Evolutionary conservation across 169 alveolate genomes (phyloP), one percentile per base, ranked within the genome.

Genomic region (Eimeria praecox): DNA sequence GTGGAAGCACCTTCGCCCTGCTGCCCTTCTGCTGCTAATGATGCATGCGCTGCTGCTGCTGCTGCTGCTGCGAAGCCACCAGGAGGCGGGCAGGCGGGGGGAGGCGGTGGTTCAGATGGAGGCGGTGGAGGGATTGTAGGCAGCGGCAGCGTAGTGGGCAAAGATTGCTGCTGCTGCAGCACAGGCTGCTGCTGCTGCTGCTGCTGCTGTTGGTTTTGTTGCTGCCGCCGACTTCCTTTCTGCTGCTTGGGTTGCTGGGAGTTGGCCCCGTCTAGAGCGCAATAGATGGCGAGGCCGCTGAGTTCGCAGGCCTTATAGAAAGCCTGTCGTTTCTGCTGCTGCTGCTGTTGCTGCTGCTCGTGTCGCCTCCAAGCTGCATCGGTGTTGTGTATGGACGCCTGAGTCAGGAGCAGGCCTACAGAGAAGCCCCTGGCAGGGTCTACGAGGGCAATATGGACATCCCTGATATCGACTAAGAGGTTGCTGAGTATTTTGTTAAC

Each of bases 401-500:
- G 86, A 27, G 92, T 62, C 71, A 92, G 85, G 14, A 92, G 95
- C 62, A 77, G 92, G 5, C 98, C 98, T 69, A 97, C 94, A 40
- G 97, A 95, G 96, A 97, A 97, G 64, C 97, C 95, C 82, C 93
- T 88, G 35, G 85, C 94, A 35, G 96, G 87, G 94, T 98, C 99
- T 46, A 96, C 97, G 94, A 97, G 97, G 91, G 97, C 98, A 82
- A 98, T 85, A 94, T 97, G 98, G 38, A 98, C 97, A 95, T 97
- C 98, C 33, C 97, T 96, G 85, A 98, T 95, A 87, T 98, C 98
- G 75, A 98, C 96, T 90, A 97, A 98, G 52, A 98, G 96, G 88
- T 97, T 98, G 97, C 97, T 97, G 88, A 98, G 96, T 66, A 98
- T 96, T 94, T 97, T 97, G 91, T 97, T 98, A 71, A 97, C 94